These are phyloP conservation scores for Heterobasidion occidentale DNA, from an alignment of 1,284 basidiomycete genomes.

Conservation along the genomic window DNA sequence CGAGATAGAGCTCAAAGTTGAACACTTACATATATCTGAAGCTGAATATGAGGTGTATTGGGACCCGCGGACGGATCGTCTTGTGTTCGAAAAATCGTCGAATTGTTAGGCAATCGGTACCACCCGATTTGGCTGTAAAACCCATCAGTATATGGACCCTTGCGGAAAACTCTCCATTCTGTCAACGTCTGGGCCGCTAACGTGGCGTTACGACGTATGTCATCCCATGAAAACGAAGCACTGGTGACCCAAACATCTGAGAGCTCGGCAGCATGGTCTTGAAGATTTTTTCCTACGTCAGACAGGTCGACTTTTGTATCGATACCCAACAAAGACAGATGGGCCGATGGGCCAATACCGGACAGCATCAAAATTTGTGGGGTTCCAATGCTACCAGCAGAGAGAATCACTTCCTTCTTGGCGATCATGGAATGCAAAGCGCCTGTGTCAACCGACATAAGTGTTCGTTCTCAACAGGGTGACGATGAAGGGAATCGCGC, in stretches of 20 bases:
- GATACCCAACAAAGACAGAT: slow-evolving; percentile 24
- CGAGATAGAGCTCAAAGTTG: not conserved
- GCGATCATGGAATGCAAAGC: slow-evolving; percentile 14
- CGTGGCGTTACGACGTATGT: slow-evolving; percentile 10
- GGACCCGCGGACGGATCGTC: slow-evolving; percentile 29
- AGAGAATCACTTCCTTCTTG: slow-evolving; percentile 22
- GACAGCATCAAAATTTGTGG: slow-evolving; percentile 37
- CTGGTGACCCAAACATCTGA: slow-evolving; percentile 19
- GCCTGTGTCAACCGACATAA: slow-evolving; percentile 2
- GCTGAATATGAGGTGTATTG: slow-evolving; percentile 6
- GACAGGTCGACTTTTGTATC: slow-evolving; percentile 21
- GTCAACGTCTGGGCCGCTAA: slow-evolving; percentile 9
- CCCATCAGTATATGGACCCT: slow-evolving; percentile 16
- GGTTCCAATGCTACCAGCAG: slow-evolving; percentile 29
- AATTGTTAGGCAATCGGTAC: slow-evolving; percentile 19
- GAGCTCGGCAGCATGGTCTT: slow-evolving; percentile 24
- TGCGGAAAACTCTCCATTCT: slow-evolving; percentile 18
- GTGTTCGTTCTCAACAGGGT: not conserved
- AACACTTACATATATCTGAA: slow-evolving; percentile 6
- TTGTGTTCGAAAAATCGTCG: slow-evolving; percentile 17
- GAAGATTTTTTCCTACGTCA: slow-evolving; percentile 32
- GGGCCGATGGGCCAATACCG: slow-evolving; percentile 28
- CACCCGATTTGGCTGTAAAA: slow-evolving; percentile 16
- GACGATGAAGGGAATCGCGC: not conserved
- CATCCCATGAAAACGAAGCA: slow-evolving; percentile 16